A percentile compares a stretch with the other conserved stretches of the same genome.
phyloP scores from a whole-genome alignment of 164 flowering plant genomes.

The Buxus sempervirens region DNA sequence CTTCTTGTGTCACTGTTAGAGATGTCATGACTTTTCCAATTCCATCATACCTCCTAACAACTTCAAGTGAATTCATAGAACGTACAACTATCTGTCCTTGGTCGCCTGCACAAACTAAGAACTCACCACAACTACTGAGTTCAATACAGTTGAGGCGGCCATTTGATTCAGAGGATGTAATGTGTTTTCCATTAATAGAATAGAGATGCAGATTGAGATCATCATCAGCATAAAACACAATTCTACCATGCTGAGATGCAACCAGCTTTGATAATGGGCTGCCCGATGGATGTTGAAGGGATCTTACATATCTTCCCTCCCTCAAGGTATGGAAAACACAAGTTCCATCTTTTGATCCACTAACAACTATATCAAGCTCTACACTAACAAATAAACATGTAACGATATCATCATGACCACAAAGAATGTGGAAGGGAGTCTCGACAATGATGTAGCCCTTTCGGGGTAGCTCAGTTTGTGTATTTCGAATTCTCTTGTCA shows the following conservation, averaged over 20 bases:
- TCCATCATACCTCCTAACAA: constrained; percentile 69
- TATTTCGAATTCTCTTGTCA: constrained; percentile 58
- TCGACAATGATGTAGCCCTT: constrained; percentile 68
- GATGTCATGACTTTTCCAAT: constrained; percentile 80
- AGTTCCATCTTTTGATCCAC: constrained; percentile 98
- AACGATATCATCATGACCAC: constrained; percentile 96
- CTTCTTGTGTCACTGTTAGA: constrained; percentile 88
- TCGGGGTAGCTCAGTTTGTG: constrained; percentile 59
- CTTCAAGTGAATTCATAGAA: constrained; percentile 85
- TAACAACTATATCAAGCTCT: constrained; percentile 91
- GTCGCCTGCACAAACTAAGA: constrained; percentile 91
- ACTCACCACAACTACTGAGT: constrained; percentile 85
- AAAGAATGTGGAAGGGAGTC: constrained; percentile 87
- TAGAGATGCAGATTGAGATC: constrained; percentile 87
- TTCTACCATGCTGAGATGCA: constrained; percentile 76
- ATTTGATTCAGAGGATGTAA: constrained; percentile 76
- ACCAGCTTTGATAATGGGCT: constrained; percentile 81
- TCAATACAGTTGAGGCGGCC: constrained; percentile 90
- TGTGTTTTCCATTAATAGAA: constrained; percentile 87
- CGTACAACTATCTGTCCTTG: constrained; percentile 91
- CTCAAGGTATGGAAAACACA: constrained; percentile 84
- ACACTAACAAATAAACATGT: constrained; percentile 82
- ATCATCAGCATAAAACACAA: constrained; percentile 75
- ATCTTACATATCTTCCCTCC: constrained; percentile 87
- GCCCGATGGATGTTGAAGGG: constrained; percentile 77